These are phyloP conservation scores for Neurospora sp. DNA, from an alignment of 495 filamentous ascomycete genomes.

Conservation along the genomic window DNA sequence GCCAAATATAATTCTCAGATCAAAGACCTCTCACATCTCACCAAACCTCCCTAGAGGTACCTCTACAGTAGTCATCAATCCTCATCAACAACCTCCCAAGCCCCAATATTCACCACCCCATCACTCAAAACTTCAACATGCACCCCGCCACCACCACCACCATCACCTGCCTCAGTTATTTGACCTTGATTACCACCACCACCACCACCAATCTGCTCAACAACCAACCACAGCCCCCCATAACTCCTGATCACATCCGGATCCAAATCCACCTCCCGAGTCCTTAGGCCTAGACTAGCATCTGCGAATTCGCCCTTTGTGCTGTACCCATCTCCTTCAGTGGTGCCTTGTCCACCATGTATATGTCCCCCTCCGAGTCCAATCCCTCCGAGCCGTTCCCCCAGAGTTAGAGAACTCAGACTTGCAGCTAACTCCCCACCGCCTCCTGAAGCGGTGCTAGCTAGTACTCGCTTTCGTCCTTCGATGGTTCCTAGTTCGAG, in stretches of 20 bases:
- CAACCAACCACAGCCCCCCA: slow-evolving; percentile 63
- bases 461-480: neutral
- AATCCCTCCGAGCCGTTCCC: neutral
- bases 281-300: slow-evolving; percentile 55
- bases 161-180: slow-evolving; percentile 18
- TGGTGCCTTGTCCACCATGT: too few species aligned
- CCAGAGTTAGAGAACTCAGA: neutral
- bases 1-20: neutral
- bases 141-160: slow-evolving; percentile 41
- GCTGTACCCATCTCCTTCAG: slow-evolving; percentile 30
- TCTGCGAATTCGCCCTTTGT: slow-evolving; percentile 55
- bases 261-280: slow-evolving; percentile 59
- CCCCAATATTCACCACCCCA: slow-evolving; percentile 49
- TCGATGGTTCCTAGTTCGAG: slow-evolving; percentile 48
- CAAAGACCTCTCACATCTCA: neutral
- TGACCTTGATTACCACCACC: slow-evolving; percentile 13
- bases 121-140: slow-evolving; percentile 64
- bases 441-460: neutral
- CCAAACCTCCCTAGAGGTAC: neutral
- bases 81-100: slow-evolving; percentile 37
- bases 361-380: neutral
- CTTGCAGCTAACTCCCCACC: neutral
- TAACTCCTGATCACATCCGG: slow-evolving; percentile 36
- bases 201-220: slow-evolving; percentile 53
- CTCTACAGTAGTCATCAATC: neutral